Conservation (phyloP, 2,329 filamentous ascomycete species). For the Blastomyces emzantsi region DNA sequence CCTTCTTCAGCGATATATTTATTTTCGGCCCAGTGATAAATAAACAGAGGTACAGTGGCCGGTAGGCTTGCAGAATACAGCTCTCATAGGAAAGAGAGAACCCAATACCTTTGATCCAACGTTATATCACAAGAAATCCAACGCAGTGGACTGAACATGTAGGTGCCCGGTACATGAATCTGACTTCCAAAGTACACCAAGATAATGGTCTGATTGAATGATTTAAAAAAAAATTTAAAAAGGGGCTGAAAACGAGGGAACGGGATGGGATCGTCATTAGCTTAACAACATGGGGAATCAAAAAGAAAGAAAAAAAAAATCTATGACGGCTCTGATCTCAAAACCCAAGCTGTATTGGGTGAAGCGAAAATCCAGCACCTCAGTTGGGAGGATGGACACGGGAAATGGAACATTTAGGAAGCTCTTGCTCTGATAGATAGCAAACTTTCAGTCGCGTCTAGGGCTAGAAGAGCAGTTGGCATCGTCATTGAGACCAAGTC, state of each 20-base stretch:
- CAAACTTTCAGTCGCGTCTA: neutral
- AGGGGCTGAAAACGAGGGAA: neutral
- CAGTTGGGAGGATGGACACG: neutral
- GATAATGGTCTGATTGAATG: neutral
- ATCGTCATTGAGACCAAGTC: constrained; percentile 8
- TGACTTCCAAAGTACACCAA: neutral
- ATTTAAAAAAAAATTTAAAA: neutral
- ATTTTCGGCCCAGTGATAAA: neutral
- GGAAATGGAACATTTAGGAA: neutral
- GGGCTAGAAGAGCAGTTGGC: neutral
- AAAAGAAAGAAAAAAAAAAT: neutral
- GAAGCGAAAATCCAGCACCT: neutral
- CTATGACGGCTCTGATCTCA: neutral
- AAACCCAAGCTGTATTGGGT: too few relatives aligned
- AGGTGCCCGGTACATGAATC: neutral
- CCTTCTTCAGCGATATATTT: neutral
- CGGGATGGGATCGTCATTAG: too few relatives aligned
- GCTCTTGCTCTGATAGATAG: neutral
- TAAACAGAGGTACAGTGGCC: too few relatives aligned
- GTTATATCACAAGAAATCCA: constrained; percentile 1
- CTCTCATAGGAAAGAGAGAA: neutral
- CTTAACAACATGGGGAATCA: neutral
- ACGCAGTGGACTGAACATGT: neutral
- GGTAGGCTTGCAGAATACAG: neutral
- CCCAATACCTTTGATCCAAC: neutral